Evolutionary conservation across 805 yeast genomes (phyloP).

Genomic region (Zygotorulaspora sp.): DNA sequence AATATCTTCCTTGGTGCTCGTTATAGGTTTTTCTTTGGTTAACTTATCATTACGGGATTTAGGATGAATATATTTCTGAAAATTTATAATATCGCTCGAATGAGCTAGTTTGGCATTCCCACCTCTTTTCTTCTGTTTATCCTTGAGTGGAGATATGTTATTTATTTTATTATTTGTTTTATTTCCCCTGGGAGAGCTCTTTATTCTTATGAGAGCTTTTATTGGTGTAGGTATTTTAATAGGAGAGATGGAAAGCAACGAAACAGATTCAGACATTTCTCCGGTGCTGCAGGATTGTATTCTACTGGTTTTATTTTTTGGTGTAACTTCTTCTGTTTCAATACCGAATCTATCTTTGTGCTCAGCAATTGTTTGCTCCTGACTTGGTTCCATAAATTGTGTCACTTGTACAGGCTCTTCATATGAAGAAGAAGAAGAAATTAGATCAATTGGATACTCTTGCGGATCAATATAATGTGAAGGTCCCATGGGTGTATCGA

Average conservation of each 20-base stretch:
- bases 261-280: conserved; percentile 3
- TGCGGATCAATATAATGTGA: background rate
- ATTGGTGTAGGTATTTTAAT: conserved; percentile 26
- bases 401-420: conserved; percentile 27
- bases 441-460: conserved; percentile 6
- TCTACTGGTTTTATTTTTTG: background rate
- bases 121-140: conserved; percentile 5
- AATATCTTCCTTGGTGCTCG: conserved; percentile 22
- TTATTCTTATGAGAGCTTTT: conserved; percentile 23
- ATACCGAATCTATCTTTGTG: background rate
- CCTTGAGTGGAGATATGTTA: conserved; percentile 11
- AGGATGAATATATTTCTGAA: conserved; percentile 17
- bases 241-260: conserved; percentile 17
- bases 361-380: background rate
- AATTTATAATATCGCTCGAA: conserved; percentile 19
- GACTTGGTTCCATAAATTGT: conserved; percentile 15
- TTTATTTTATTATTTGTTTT: conserved; percentile 1
- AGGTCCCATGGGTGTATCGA: background rate
- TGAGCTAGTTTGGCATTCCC: conserved; percentile 10
- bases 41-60: background rate
- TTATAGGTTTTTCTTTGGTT: conserved; percentile 3
- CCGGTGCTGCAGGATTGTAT: background rate
- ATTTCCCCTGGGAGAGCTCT: conserved; percentile 20
- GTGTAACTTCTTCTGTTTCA: background rate
- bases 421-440: conserved; percentile 15